Evolutionary conservation across 2,329 filamentous ascomycete species (phyloP).

Genomic region (Orbilia javanica): DNA sequence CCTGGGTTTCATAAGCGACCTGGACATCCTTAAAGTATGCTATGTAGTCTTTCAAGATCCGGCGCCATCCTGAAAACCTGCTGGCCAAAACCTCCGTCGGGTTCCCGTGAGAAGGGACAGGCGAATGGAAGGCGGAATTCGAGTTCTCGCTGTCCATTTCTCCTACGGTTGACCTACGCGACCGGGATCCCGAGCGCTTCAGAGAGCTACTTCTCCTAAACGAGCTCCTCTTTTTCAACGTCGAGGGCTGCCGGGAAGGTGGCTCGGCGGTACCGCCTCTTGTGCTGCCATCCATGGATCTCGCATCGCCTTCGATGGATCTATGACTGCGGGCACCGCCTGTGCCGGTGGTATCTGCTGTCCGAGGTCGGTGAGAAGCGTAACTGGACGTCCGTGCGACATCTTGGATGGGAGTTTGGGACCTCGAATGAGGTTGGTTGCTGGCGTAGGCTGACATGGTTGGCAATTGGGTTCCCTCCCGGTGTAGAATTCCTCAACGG

Average conservation of each 20-base stretch:
- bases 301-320: slow-evolving; percentile 56
- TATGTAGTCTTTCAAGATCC: slow-evolving; percentile 93
- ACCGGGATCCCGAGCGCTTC: slow-evolving; percentile 82
- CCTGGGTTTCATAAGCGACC: slow-evolving; percentile 84
- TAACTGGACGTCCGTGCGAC: slow-evolving; percentile 40
- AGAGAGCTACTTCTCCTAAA: slow-evolving; percentile 80
- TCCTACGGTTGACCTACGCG: slow-evolving; percentile 83
- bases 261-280: slow-evolving; percentile 34
- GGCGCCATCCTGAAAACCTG: slow-evolving; percentile 97
- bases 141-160: slow-evolving; percentile 77
- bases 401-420: slow-evolving; percentile 48
- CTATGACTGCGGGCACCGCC: slow-evolving; percentile 42
- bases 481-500: not conserved
- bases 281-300: slow-evolving; percentile 42
- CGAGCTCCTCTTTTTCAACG: slow-evolving; percentile 88
- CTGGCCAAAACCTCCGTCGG: slow-evolving; percentile 89
- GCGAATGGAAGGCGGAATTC: slow-evolving; percentile 88
- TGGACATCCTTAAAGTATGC: slow-evolving; percentile 94
- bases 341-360: slow-evolving; percentile 43
- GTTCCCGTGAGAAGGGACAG: slow-evolving; percentile 86
- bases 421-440: slow-evolving; percentile 49
- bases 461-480: not conserved
- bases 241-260: slow-evolving; percentile 65
- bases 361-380: slow-evolving; percentile 37
- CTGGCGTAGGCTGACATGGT: slow-evolving; percentile 40